A percentile compares a stretch with the other conserved stretches of the same genome.
These are phyloP conservation scores for Cyberlindnera saturnus DNA, from an alignment of 805 yeast species.

Conservation along the genomic window DNA sequence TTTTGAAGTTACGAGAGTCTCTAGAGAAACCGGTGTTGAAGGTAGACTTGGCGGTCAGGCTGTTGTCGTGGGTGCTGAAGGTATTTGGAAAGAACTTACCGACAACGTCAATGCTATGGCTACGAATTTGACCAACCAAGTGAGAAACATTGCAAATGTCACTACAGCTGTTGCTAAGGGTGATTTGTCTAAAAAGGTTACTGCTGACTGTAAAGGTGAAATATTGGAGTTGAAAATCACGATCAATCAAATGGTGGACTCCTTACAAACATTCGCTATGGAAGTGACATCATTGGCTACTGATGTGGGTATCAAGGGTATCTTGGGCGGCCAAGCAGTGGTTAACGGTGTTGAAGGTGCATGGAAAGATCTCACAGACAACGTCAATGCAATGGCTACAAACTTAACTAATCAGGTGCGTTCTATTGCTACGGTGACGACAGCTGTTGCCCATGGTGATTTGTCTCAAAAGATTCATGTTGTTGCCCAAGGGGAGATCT, in stretches of 20 bases:
- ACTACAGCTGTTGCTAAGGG: conserved; percentile 88
- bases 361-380: conserved; percentile 88
- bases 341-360: conserved; percentile 87
- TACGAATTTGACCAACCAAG: conserved; percentile 77
- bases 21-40: conserved; percentile 85
- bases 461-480: conserved; percentile 84
- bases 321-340: conserved; percentile 86
- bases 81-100: conserved; percentile 84
- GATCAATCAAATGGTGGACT: conserved; percentile 89
- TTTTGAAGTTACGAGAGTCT: conserved; percentile 82
- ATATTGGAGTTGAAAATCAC: conserved; percentile 80
- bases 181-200: conserved; percentile 77
- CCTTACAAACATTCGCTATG: conserved; percentile 78
- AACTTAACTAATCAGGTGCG: conserved; percentile 87
- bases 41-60: conserved; percentile 89
- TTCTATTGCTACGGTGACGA: conserved; percentile 89
- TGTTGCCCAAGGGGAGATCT: conserved; percentile 85
- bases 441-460: conserved; percentile 92
- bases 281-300: conserved; percentile 88
- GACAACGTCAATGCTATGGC: conserved; percentile 93
- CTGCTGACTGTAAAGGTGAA: conserved; percentile 88
- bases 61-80: conserved; percentile 73
- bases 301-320: conserved; percentile 92
- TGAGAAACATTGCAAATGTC: conserved; percentile 81
- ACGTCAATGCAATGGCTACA: conserved; percentile 90